These are phyloP conservation scores for Prunus davidiana DNA, from an alignment of 306 rosid genomes.

Conservation along the genomic window DNA sequence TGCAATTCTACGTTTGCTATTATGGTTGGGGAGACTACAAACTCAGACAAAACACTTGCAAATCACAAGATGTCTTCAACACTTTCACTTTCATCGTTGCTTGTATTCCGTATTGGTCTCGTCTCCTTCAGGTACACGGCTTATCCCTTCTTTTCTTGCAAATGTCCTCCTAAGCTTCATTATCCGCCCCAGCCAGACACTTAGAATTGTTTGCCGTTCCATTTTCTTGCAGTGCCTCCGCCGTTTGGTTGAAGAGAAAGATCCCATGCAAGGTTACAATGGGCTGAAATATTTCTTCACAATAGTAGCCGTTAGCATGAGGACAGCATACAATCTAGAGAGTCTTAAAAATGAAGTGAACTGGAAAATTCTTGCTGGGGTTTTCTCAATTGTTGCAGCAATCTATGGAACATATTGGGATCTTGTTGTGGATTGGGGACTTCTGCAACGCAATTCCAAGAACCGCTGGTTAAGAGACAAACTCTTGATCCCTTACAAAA, in stretches of 20 bases:
- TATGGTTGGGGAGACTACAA: constrained; percentile 66
- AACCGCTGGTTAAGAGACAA: constrained; percentile 74
- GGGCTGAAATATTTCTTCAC: constrained; percentile 56
- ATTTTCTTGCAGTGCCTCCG: constrained; percentile 45
- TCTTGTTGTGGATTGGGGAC: constrained; percentile 71
- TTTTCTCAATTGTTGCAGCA: constrained; percentile 50
- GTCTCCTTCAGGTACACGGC: constrained; percentile 56
- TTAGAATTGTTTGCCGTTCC: no score
- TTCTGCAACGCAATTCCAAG: constrained; percentile 49
- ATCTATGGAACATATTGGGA: constrained; percentile 61
- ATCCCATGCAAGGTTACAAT: constrained; percentile 59
- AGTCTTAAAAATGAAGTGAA: constrained; percentile 22
- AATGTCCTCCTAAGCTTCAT: background rate
- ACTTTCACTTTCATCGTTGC: constrained; percentile 50
- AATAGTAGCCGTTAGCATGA: constrained; percentile 55
- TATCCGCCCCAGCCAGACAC: no score
- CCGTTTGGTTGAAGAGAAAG: constrained; percentile 58
- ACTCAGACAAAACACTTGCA: constrained; percentile 39
- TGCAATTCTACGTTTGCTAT: constrained; percentile 68
- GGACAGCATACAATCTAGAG: constrained; percentile 28
- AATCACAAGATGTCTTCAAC: constrained; percentile 19
- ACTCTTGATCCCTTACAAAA: constrained; percentile 44
- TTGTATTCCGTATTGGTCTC: constrained; percentile 51
- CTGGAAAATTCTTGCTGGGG: constrained; percentile 44
- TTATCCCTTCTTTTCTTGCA: background rate